Evolutionary conservation across 768 basidiomycete genomes (phyloP), one percentile per base, ranked within the genome.

Genomic region (Psilocybe tampanensis): DNA sequence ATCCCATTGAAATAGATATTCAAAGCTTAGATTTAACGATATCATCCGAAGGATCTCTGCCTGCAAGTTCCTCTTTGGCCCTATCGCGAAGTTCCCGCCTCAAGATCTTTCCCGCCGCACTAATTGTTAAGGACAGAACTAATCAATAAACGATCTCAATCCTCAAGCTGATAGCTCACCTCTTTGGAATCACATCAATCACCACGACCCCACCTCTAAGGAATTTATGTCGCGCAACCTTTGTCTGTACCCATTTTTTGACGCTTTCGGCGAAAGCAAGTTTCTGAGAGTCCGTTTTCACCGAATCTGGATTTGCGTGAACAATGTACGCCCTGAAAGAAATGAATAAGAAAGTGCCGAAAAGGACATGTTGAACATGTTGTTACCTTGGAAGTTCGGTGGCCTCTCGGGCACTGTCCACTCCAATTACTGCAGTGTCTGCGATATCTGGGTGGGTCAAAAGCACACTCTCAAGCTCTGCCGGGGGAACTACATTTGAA

Each of bases 31-130:
- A 65, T 53, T 66, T 69, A 52, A 75, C 43, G 22, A 65, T 60
- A 39, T 63, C 65, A 26, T 70, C 71, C 6, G 66, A 68, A 17
- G 76, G 74, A 55, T 79, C 77, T 56, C 70, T 67, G 44, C 73
- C 74, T n/a, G 65, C 64, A 2, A 76, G 68, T 54, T 92, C 89
- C 43, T 74, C 70, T 66, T 86, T 86, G 0, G 87, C 89, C 44
- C 76, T 71, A 3, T 87, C 89, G 11, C 91, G 80, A 42, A 95
- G 75, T 60, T 93, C 83, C 22, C 90, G 82, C 44, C 93, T 80
- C 29, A 95, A 71, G 64, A 97, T 97, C 73, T 96, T 95, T 2
- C 94, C 94, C 52, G 92, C 83, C 29, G 92, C 86, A 62, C 92
- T 94, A 58, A 13, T 66, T 58, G 48, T 54, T 43, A n/a, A 21